A percentile compares a stretch with the other conserved stretches of the same genome.
Evolutionary conservation across 257 asterid species (phyloP).

Genomic region (Parsonsia alboflavescens): DNA sequence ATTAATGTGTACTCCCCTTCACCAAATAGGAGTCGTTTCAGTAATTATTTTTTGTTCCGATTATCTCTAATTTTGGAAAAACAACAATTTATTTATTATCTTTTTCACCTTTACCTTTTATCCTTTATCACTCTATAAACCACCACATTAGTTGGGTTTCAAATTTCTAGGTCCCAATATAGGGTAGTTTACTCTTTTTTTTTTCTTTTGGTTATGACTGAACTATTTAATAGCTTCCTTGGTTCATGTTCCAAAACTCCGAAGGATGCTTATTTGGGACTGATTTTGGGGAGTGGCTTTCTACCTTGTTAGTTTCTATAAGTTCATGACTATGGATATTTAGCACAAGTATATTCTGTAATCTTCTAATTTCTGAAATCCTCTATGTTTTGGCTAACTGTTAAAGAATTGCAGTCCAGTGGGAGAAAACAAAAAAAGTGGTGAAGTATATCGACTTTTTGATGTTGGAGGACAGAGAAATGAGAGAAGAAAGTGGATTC

Average conservation of each 20-base stretch:
- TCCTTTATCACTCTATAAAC: neutral
- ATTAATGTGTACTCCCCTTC: neutral
- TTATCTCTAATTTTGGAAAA: neutral
- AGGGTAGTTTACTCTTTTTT: neutral
- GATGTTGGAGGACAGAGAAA: constrained; percentile 99
- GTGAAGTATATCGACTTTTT: constrained; percentile 88
- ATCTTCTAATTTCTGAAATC: neutral
- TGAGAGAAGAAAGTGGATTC: constrained; percentile 99
- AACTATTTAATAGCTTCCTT: neutral
- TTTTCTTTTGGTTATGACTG: neutral
- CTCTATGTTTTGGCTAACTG: constrained; percentile 12
- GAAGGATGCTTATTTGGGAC: neutral
- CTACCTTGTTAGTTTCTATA: neutral
- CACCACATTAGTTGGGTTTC: neutral
- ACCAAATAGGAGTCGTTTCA: neutral
- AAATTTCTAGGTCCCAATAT: neutral
- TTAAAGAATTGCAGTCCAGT: constrained; percentile 78
- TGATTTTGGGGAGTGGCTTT: neutral
- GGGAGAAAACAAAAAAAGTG: constrained; percentile 93
- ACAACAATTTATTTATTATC: neutral
- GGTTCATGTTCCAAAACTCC: neutral
- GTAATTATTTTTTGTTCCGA: neutral
- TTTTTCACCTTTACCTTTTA: neutral
- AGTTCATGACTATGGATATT: neutral
- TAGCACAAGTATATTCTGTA: neutral